Percentiles rank a stretch among this genome's conserved stretches.
Evolutionary conservation across 2,329 filamentous ascomycete species (phyloP).

Genomic region (Penicillium paneum): DNA sequence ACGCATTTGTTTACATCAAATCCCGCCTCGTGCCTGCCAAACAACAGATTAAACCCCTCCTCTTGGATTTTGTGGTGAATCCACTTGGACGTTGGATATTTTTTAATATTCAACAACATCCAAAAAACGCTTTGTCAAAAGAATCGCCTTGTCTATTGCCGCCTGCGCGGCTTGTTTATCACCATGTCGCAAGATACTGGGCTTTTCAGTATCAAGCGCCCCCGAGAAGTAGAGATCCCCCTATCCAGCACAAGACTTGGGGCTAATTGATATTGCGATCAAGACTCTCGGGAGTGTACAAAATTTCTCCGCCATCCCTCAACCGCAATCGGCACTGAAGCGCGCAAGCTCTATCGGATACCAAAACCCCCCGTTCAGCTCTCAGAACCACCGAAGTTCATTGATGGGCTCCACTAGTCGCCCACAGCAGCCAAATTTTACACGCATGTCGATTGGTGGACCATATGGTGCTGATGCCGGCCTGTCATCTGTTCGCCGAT

Average conservation of each 20-base stretch:
- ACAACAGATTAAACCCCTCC: conserved; percentile 19
- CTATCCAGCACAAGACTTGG: conserved; percentile 1
- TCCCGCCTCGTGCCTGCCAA: conserved; percentile 12
- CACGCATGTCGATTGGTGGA: conserved; percentile 71
- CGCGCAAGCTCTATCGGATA: conserved; percentile 75
- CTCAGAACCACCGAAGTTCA: conserved; percentile 75
- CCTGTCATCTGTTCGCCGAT: conserved; percentile 78
- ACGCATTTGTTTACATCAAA: conserved; percentile 39
- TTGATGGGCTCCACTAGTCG: conserved; percentile 81
- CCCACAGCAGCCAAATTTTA: conserved; percentile 82
- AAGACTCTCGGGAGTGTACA: conserved; percentile 80
- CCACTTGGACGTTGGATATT: conserved; percentile 1
- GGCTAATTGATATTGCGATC: conserved; percentile 19
- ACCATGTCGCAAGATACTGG: conserved; percentile 83
- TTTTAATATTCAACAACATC: not conserved
- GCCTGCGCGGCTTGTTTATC: conserved; percentile 30
- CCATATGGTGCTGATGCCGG: conserved; percentile 75
- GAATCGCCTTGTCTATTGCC: conserved; percentile 11
- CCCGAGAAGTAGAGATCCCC: conserved; percentile 69
- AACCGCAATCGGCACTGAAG: conserved; percentile 91
- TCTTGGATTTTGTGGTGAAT: conserved; percentile 13
- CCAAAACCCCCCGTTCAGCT: conserved; percentile 61
- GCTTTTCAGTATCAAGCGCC: conserved; percentile 86
- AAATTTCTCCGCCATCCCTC: conserved; percentile 79
- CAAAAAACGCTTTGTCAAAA: not conserved